Conservation (phyloP, 306 rosid species). For the Hippophae rhamnoides region DNA sequence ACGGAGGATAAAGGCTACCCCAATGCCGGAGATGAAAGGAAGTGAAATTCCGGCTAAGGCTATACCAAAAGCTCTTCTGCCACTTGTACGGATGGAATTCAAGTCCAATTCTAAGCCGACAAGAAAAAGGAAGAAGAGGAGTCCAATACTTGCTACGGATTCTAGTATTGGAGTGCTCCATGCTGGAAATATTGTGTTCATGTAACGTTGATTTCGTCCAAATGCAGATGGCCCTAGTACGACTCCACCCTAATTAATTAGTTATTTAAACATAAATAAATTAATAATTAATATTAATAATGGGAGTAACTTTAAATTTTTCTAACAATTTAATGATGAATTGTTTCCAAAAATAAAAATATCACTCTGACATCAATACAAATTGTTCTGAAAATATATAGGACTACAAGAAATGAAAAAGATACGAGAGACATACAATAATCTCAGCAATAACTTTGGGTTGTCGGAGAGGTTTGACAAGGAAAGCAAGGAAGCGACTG, state of each 20-base stretch:
- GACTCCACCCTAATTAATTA: conserved; percentile 51
- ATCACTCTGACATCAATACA: neutral
- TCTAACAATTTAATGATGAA: too few species aligned
- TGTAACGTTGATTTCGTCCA: conserved; percentile 44
- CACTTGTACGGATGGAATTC: conserved; percentile 53
- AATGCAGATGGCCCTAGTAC: conserved; percentile 68
- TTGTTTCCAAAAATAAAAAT: neutral
- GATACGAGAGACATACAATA: conserved; percentile 24
- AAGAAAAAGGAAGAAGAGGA: conserved; percentile 63
- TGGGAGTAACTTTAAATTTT: too few species aligned
- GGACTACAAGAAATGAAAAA: neutral
- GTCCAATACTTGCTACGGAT: conserved; percentile 69
- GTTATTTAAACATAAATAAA: neutral
- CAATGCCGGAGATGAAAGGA: conserved; percentile 66
- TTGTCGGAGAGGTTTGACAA: conserved; percentile 78
- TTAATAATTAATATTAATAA: too few species aligned
- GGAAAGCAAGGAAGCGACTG: conserved; percentile 50
- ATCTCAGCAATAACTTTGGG: conserved; percentile 88
- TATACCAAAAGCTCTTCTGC: conserved; percentile 41
- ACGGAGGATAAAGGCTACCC: conserved; percentile 55
- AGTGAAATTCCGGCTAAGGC: conserved; percentile 62
- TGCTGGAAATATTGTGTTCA: conserved; percentile 45
- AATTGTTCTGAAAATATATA: neutral
- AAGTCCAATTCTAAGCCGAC: conserved; percentile 70
- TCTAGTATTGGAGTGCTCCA: conserved; percentile 71